These are phyloP conservation scores for Chalciporus pseudorubinellus DNA, from an alignment of 768 basidiomycete genomes.

Conservation along the genomic window DNA sequence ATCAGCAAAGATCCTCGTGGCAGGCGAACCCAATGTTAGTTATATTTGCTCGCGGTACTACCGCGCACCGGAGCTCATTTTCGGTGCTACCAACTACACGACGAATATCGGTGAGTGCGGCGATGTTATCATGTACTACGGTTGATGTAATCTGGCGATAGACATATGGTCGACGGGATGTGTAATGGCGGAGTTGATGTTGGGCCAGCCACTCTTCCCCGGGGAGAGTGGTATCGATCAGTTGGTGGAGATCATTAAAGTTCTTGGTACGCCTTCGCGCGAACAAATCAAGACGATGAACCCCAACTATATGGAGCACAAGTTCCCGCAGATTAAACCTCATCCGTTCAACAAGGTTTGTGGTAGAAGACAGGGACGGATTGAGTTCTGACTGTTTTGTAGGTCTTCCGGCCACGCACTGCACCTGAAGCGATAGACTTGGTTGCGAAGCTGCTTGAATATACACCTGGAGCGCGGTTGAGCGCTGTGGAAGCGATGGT, in stretches of 20 bases:
- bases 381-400: slow-evolving; percentile 14
- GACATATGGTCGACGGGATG: slow-evolving; percentile 99
- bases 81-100: slow-evolving; percentile 99
- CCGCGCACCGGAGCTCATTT: slow-evolving; percentile 98
- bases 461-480: slow-evolving; percentile 92
- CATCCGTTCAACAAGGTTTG: slow-evolving; percentile 95
- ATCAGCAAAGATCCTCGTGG: slow-evolving; percentile 96
- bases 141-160: slow-evolving; percentile 30
- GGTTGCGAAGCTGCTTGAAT: slow-evolving; percentile 92
- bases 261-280: slow-evolving; percentile 94
- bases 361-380: slow-evolving; percentile 1
- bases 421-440: slow-evolving; percentile 94
- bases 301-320: slow-evolving; percentile 99
- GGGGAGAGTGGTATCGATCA: slow-evolving; percentile 99
- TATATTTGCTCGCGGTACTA: slow-evolving; percentile 99
- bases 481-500: slow-evolving; percentile 91
- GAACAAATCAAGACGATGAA: slow-evolving; percentile 99
- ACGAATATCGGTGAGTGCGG: slow-evolving; percentile 90
- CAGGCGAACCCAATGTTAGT: slow-evolving; percentile 98
- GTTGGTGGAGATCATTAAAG: slow-evolving; percentile 99
- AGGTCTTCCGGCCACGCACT: slow-evolving; percentile 98
- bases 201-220: slow-evolving; percentile 98
- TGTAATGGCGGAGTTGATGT: slow-evolving; percentile 99
- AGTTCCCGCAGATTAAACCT: slow-evolving; percentile 99
- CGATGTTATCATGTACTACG: neutral